Evolutionary conservation across 805 yeast genomes (phyloP), one percentile per base, ranked within the genome.

Genomic region (Diddensiella santjacobensis): DNA sequence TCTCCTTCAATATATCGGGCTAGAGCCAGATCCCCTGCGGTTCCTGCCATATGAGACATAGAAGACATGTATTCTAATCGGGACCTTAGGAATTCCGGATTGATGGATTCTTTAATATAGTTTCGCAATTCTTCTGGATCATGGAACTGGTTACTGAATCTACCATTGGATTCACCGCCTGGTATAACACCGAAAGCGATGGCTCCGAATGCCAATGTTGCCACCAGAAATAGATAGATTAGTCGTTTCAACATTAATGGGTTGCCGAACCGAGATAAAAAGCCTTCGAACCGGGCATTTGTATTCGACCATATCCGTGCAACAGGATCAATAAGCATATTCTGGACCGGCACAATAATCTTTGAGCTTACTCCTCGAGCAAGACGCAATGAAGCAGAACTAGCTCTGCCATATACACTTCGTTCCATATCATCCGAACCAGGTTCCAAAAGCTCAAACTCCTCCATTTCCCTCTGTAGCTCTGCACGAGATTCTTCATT

Each of bases 11-110:
- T 71, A 61, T 83, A 88, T 49, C 75, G 72, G 1, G 88, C 82
- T 31, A 89, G 67, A 0, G 91, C 76, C 50, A 80, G 65, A 63
- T 88, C 96, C 17, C 96, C 98, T 13, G 80, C 77, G 2, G 97
- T 83, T 2, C 98, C 98, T 0, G 96, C 80, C 54, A 84, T 66
- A 62, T 89, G 97, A 2, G 96, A 88, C 80, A 88, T 79, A 4
- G 85, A 77, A 22, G 90, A 80, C 20, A 88, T 61, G 58, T 86
- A 87, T 56, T 85, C 84, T 49, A 84, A 59, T 53, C 82, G 80
- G 40, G 78, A 81, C 58, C 81, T 81, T 64, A 91, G 71, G 19
- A 78, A 64, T 20, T 77, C 73, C 4, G 72, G 64, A 58, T 80
- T 84, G 24, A 87, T 70, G 39, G 75, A 72, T n/a, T 67, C 64